phyloP scores from a whole-genome alignment of 106 monocot species.

The Platanthera guangdongensis region DNA sequence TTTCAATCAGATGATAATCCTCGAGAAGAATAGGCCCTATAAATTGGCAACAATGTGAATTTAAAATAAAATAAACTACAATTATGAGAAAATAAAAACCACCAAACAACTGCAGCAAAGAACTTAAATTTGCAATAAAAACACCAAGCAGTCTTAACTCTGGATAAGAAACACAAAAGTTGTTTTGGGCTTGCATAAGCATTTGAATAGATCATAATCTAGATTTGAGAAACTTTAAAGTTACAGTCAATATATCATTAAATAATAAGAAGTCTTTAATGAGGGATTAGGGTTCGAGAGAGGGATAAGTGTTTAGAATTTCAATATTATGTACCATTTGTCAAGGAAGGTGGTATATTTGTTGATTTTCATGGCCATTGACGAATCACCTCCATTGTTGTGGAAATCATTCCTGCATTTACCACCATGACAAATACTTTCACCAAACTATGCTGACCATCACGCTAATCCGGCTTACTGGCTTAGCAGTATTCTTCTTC shows the following conservation, averaged over 20 bases:
- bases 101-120: neutral
- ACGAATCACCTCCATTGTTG: too few species aligned
- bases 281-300: too few species aligned
- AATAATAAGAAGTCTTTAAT: neutral
- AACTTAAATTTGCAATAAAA: neutral
- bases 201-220: neutral
- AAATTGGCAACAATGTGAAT: neutral
- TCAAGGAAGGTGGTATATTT: too few species aligned
- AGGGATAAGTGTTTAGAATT: too few species aligned
- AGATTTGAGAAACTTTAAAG: neutral
- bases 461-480: too few species aligned
- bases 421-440: too few species aligned
- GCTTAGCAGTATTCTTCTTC: too few species aligned
- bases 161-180: neutral
- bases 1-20: conserved; percentile 70
- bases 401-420: too few species aligned
- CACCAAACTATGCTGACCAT: too few species aligned
- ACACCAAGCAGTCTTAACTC: neutral
- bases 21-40: conserved; percentile 64
- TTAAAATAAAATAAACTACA: neutral
- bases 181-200: neutral
- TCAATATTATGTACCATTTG: too few species aligned
- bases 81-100: neutral
- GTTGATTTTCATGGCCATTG: too few species aligned
- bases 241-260: neutral